phyloP scores from a whole-genome alignment of 2,329 filamentous ascomycete genomes.

The Fusarium equiseti region DNA sequence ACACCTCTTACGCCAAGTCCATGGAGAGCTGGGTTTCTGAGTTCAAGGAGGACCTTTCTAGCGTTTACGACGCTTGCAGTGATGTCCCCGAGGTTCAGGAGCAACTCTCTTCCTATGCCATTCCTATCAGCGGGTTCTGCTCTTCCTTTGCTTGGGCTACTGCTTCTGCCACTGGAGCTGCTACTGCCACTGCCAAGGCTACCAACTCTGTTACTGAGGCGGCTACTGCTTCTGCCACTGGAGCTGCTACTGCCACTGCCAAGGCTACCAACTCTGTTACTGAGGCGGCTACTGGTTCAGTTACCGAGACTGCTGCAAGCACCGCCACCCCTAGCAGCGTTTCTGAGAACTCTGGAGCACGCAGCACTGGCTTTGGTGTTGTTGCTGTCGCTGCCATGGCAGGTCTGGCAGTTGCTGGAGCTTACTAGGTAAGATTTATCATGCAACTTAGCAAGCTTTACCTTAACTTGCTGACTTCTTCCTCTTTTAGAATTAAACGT shows the following conservation, averaged over 20 bases:
- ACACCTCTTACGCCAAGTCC: conserved; percentile 7
- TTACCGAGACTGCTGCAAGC: neutral
- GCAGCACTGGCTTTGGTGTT: neutral
- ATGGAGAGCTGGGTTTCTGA: conserved; percentile 3
- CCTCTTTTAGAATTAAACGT: too few species aligned
- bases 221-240: neutral
- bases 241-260: neutral
- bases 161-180: neutral
- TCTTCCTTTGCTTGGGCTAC: neutral
- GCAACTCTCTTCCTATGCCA: neutral
- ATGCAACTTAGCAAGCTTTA: too few species aligned
- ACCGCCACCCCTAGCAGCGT: neutral
- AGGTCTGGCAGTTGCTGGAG: neutral
- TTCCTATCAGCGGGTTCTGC: neutral
- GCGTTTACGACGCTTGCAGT: conserved; percentile 1
- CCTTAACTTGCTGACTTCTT: too few species aligned
- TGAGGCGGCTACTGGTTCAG: neutral
- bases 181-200: neutral
- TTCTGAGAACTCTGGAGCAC: neutral
- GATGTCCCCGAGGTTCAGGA: neutral
- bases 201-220: neutral
- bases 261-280: neutral
- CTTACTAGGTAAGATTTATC: neutral
- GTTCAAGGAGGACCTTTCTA: neutral
- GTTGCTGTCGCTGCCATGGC: neutral